Conservation (phyloP, 2,329 filamentous ascomycete genomes). For the Arthrobotrys entomopaga region DNA sequence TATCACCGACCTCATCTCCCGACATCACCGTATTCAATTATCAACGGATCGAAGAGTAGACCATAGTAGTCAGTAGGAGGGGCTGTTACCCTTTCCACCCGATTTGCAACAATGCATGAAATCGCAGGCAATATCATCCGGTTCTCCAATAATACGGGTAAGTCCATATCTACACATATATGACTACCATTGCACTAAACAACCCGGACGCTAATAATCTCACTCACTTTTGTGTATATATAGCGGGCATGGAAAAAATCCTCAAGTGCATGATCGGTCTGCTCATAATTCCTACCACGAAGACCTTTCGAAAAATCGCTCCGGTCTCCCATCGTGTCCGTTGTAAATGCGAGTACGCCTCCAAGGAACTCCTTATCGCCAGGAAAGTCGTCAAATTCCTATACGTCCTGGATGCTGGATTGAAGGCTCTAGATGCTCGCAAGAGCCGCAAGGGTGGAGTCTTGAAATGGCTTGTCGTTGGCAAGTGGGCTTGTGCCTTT, state of each 20-base stretch:
- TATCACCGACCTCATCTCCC: background rate
- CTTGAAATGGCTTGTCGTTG: constrained; percentile 54
- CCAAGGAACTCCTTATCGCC: constrained; percentile 39
- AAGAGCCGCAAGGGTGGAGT: constrained; percentile 37
- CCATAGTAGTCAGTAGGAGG: constrained; percentile 5
- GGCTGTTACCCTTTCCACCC: constrained; percentile 15
- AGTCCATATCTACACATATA: background rate
- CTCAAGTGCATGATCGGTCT: constrained; percentile 50
- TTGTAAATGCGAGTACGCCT: constrained; percentile 35
- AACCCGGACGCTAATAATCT: background rate
- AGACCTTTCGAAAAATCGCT: constrained; percentile 15
- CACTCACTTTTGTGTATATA: background rate
- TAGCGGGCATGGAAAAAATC: constrained; percentile 55
- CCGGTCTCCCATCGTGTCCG: constrained; percentile 20
- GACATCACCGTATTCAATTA: constrained; percentile 4
- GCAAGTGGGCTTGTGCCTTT: constrained; percentile 52
- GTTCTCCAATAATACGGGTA: constrained; percentile 55
- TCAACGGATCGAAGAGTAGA: no score
- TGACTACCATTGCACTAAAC: background rate
- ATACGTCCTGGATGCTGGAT: constrained; percentile 45
- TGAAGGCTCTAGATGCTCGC: constrained; percentile 47
- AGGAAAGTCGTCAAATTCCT: constrained; percentile 53
- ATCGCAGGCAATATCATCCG: constrained; percentile 52
- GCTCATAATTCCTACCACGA: constrained; percentile 36
- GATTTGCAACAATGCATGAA: constrained; percentile 30